Evolutionary conservation across 805 yeast genomes (phyloP).

Genomic region (Zygotorulaspora chibaensis): DNA sequence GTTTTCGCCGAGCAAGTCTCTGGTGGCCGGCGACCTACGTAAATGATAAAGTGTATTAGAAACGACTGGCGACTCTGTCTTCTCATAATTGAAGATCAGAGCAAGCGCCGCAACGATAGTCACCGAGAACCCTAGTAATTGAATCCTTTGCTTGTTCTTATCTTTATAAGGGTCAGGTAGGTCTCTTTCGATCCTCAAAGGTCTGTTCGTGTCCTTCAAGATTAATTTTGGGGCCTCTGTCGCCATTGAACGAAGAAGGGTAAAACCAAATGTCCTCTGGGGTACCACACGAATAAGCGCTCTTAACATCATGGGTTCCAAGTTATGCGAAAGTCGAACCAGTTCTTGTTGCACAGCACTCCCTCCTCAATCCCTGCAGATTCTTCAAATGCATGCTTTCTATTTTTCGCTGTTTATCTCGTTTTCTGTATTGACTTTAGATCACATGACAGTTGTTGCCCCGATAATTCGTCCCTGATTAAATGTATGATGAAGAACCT

Average conservation of each 20-base stretch:
- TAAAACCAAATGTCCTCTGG: slow-evolving; percentile 5
- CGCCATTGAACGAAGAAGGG: slow-evolving; percentile 9
- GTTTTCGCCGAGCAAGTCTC: slow-evolving; percentile 63
- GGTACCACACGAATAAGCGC: background rate
- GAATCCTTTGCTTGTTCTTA: slow-evolving; percentile 46
- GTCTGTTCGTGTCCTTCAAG: slow-evolving; percentile 30
- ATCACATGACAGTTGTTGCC: too few relatives aligned
- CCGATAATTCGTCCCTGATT: too few relatives aligned
- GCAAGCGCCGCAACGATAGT: slow-evolving; percentile 52
- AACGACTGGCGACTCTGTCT: slow-evolving; percentile 83
- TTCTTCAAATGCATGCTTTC: too few relatives aligned
- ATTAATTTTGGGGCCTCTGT: slow-evolving; percentile 14
- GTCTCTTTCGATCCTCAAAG: slow-evolving; percentile 68
- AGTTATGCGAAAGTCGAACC: background rate
- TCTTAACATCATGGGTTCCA: slow-evolving; percentile 9
- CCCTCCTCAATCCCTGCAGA: too few relatives aligned
- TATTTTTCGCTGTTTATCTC: too few relatives aligned
- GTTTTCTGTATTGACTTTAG: too few relatives aligned
- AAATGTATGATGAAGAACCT: too few relatives aligned
- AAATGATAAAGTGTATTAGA: slow-evolving; percentile 80
- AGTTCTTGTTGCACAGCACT: too few relatives aligned
- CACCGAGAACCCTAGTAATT: slow-evolving; percentile 51
- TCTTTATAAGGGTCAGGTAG: slow-evolving; percentile 75
- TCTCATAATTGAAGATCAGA: slow-evolving; percentile 88
- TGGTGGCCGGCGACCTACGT: slow-evolving; percentile 66